Conservation (phyloP, 2,329 filamentous ascomycete species). For the Paracamarosporium sp. region DNA sequence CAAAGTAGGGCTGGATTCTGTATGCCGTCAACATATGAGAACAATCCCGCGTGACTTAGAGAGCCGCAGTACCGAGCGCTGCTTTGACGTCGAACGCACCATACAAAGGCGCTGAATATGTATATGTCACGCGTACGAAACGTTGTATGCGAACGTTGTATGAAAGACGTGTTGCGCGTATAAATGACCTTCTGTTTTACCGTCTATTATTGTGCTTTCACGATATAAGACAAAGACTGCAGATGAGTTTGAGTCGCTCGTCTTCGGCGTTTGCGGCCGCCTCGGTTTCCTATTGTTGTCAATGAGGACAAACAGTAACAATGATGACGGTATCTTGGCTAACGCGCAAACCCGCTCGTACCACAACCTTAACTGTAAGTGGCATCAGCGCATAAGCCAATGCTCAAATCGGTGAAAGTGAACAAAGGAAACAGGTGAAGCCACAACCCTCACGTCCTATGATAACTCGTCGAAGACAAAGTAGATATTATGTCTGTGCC, state of each 20-base stretch:
- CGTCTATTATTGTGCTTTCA: neutral
- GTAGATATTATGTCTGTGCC: neutral
- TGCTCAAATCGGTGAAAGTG: neutral
- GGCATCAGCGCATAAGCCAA: neutral
- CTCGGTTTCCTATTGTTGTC: neutral
- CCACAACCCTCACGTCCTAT: neutral
- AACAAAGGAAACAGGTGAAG: neutral
- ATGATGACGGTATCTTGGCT: neutral
- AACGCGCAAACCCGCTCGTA: neutral
- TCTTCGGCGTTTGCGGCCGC: neutral
- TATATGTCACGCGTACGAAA: neutral
- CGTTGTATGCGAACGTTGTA: neutral
- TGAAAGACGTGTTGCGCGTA: neutral
- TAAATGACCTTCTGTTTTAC: neutral
- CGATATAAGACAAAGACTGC: neutral
- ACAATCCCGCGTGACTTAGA: too few relatives aligned
- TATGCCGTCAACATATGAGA: too few relatives aligned
- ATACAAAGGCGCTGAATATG: neutral
- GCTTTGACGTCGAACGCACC: neutral
- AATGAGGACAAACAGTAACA: neutral
- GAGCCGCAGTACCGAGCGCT: neutral
- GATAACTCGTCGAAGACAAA: neutral
- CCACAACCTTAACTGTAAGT: neutral
- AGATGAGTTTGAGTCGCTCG: neutral
- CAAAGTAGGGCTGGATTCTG: neutral